Conservation (phyloP, 306 rosid species). For the peach (Prunus persica) region DNA sequence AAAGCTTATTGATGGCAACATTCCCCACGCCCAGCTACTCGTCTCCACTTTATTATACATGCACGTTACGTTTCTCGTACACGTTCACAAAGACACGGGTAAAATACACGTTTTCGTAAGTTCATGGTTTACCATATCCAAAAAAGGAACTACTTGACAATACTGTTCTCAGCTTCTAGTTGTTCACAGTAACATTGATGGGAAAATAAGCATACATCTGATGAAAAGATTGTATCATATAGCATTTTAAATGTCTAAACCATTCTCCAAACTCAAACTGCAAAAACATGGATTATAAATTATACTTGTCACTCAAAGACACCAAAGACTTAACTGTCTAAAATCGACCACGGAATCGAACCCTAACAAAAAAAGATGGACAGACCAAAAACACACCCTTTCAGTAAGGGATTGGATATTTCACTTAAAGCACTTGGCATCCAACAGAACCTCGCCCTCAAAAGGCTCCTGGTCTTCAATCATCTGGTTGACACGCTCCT, state of each 20-base stretch:
- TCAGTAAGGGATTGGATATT: not conserved
- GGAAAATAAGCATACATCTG: not conserved
- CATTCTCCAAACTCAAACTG: not conserved
- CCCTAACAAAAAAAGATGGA: slow-evolving; percentile 7
- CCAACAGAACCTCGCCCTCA: slow-evolving; percentile 76
- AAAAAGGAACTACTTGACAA: no score
- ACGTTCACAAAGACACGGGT: no score
- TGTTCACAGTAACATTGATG: no score
- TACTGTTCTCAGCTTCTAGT: no score
- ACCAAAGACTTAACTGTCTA: not conserved
- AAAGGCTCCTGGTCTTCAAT: slow-evolving; percentile 82
- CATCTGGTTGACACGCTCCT: slow-evolving; percentile 79
- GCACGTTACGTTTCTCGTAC: no score
- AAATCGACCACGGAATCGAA: not conserved
- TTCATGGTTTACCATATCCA: no score
- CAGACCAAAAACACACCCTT: slow-evolving; percentile 17
- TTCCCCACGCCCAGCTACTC: no score
- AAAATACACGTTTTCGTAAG: no score
- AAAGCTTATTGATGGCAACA: no score
- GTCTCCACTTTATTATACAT: no score
- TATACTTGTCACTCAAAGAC: not conserved
- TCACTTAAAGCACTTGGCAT: slow-evolving; percentile 89
- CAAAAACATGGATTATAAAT: not conserved
- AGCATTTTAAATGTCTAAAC: not conserved
- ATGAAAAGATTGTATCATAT: not conserved